Percentiles rank a stretch among this genome's conserved stretches.
phyloP scores from a whole-genome alignment of 2,329 filamentous ascomycete species.

The Sarocladium brachiariae region DNA sequence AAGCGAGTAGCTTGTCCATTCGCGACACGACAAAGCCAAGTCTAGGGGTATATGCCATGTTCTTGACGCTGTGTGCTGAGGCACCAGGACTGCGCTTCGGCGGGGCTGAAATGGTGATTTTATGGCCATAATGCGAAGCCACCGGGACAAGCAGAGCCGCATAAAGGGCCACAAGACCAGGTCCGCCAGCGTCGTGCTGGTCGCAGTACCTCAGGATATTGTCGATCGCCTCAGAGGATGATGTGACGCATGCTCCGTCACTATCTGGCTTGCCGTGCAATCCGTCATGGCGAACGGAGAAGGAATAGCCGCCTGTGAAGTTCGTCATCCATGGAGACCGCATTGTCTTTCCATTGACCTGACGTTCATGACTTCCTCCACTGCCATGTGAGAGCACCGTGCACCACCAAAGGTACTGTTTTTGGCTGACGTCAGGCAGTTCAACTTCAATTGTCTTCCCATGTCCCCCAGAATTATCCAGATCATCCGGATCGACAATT shows the following conservation, averaged over 20 bases:
- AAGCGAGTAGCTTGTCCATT: neutral
- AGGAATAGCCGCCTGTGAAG: neutral
- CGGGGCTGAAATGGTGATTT: neutral
- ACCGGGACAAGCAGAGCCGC: neutral
- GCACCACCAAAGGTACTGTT: neutral
- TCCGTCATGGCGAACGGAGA: neutral
- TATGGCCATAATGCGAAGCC: neutral
- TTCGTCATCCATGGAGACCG: neutral
- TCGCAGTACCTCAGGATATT: neutral
- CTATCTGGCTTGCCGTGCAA: neutral
- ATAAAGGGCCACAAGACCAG: neutral
- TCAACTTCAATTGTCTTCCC: neutral
- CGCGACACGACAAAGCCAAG: neutral
- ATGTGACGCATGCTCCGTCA: neutral
- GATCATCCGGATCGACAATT: no score
- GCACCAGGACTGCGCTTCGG: neutral
- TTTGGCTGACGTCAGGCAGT: neutral
- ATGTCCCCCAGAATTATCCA: neutral
- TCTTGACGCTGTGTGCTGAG: neutral
- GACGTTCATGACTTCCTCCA: neutral
- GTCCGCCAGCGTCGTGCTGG: neutral
- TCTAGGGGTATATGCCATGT: neutral
- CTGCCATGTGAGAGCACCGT: neutral
- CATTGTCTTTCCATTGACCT: neutral
- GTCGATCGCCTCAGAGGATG: neutral